phyloP scores from a whole-genome alignment of 106 monocot species.

The Vanilla planifolia region DNA sequence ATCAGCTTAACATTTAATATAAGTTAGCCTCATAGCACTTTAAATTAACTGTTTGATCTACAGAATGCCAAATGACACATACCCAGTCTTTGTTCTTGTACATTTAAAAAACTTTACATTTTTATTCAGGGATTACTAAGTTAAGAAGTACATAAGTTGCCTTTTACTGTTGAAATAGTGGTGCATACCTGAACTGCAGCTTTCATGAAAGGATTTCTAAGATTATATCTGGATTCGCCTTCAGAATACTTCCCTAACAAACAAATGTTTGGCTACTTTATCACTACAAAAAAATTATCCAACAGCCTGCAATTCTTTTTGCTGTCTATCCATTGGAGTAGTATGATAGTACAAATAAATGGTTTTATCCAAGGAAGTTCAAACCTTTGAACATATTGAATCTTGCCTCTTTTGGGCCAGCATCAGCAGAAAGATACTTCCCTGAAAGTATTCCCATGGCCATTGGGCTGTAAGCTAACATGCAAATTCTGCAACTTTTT shows the following conservation, averaged over 20 bases:
- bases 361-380: neutral
- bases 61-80: no score
- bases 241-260: conserved; percentile 79
- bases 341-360: no score
- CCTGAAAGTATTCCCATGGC: conserved; percentile 99
- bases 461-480: conserved; percentile 85
- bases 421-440: conserved; percentile 62
- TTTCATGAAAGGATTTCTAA: conserved; percentile 35
- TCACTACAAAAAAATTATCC: neutral
- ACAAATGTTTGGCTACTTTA: neutral
- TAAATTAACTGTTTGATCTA: no score
- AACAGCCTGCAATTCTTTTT: no score
- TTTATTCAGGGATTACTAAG: no score
- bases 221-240: conserved; percentile 89
- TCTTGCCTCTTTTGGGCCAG: conserved; percentile 68
- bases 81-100: no score
- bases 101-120: no score
- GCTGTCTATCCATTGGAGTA: no score
- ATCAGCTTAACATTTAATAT: no score
- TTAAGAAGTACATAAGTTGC: no score
- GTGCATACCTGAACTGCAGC: conserved; percentile 48
- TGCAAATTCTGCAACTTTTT: conserved; percentile 48
- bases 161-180: no score
- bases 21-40: no score
- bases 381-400: conserved; percentile 80